phyloP scores from a whole-genome alignment of 2,329 filamentous ascomycete species.

The Ophiocordyceps robertsii region DNA sequence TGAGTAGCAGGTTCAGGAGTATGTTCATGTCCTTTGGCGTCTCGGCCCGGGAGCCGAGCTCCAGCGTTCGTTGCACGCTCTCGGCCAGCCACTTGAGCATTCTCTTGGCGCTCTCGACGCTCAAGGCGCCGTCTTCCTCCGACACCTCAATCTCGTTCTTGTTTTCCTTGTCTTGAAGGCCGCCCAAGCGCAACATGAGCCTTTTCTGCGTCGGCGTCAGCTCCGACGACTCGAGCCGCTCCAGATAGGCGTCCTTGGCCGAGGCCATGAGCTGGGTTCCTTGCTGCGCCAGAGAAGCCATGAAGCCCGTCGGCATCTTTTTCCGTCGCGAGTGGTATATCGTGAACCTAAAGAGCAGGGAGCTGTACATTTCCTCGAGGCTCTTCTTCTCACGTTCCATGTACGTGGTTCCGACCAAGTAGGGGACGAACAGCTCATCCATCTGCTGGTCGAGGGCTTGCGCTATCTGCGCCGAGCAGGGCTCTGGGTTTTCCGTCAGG shows the following conservation, averaged over 20 bases:
- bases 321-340: slow-evolving; percentile 85
- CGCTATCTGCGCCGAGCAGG: slow-evolving; percentile 74
- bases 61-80: slow-evolving; percentile 78
- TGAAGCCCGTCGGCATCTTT: slow-evolving; percentile 82
- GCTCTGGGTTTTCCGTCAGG: slow-evolving; percentile 86
- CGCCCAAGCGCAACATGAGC: slow-evolving; percentile 82
- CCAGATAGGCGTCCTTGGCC: slow-evolving; percentile 83
- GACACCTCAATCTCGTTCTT: slow-evolving; percentile 82
- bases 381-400: slow-evolving; percentile 57
- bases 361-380: slow-evolving; percentile 74
- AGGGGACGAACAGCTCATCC: slow-evolving; percentile 64
- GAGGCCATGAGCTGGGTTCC: slow-evolving; percentile 79
- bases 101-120: slow-evolving; percentile 77
- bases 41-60: slow-evolving; percentile 76
- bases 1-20: slow-evolving; percentile 69
- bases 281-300: slow-evolving; percentile 81
- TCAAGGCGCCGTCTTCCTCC: slow-evolving; percentile 77
- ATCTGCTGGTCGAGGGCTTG: slow-evolving; percentile 61
- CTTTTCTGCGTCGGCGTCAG: slow-evolving; percentile 77
- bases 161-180: slow-evolving; percentile 61
- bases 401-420: slow-evolving; percentile 55
- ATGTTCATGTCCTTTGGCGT: slow-evolving; percentile 89
- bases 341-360: slow-evolving; percentile 88
- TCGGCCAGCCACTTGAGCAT: slow-evolving; percentile 98
- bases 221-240: slow-evolving; percentile 77